Evolutionary conservation across 345 rosid genomes (phyloP), one percentile per base, ranked within the genome.

Genomic region (Melastoma malabathricum): DNA sequence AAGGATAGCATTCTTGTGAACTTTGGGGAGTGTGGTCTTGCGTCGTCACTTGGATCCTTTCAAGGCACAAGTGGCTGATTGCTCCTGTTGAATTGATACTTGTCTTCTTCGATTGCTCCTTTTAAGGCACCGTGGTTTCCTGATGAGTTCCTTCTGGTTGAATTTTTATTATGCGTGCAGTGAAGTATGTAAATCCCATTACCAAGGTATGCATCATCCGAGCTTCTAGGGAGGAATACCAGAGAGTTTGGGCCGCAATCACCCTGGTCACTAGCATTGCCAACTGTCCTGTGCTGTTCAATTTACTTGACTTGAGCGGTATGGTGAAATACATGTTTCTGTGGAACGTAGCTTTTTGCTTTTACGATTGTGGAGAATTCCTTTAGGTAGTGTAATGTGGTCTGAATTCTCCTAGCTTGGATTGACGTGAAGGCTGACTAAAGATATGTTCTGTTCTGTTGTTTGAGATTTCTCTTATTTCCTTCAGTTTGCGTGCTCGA

Each of bases 11-110:
- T 89, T 68, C 79, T 72, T 48, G 56, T 72, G n/a, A 86, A 80
- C 67, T 82, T 82, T 60, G 86, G 86, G 6, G 92, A 84, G 60
- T 90, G 82, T 46, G 80, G 94, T 64, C 59, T 86, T 41, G 86
- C 81, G 15, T 85, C 88, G 14, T 77, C 79, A 4, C 63, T 80
- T 39, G 80, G 86, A 55, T 81, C 90, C 0, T 68, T 83, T 50
- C 86, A 81, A 27, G 82, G 84, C 67, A 48, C n/a, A n/a, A n/a
- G n/a, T n/a, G n/a, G n/a, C 6, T 60, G 31, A 27, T 23, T 23
- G 25, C 46, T 55, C 12, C 17, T 31, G 9, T 23, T 34, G 43
- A 23, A 50, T 62, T 1, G 55, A 10, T 44, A 43, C 44, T 15
- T 50, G 48, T 3, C 38, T 15, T 12, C 15, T 27, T 27, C 31